Conservation (phyloP, 1,139 yeast species). For the Geotrichum cucujoidarum region DNA sequence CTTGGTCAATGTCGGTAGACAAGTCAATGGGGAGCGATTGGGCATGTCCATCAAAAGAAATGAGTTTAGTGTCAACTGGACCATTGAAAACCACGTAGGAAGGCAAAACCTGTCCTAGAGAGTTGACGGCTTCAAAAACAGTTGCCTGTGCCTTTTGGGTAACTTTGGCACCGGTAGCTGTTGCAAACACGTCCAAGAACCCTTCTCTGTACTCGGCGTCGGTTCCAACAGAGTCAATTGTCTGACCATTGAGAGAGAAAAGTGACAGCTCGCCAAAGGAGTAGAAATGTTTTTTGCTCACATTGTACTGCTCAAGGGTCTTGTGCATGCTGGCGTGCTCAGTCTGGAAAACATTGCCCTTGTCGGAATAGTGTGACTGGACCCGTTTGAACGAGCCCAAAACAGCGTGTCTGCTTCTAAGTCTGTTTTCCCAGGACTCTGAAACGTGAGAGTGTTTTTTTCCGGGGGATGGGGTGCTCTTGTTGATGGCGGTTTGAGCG, state of each 20-base stretch:
- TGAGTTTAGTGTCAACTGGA: neutral
- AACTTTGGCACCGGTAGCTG: neutral
- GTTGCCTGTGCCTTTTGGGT: slow-evolving; percentile 7
- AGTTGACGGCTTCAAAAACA: slow-evolving; percentile 11
- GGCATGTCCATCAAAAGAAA: too few species aligned
- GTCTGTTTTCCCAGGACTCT: slow-evolving; percentile 16
- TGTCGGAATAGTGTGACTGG: slow-evolving; percentile 5
- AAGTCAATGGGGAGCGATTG: neutral
- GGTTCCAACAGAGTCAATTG: slow-evolving; percentile 6
- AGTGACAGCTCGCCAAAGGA: slow-evolving; percentile 13
- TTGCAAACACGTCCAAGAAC: slow-evolving; percentile 8
- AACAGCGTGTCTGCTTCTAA: slow-evolving; percentile 9
- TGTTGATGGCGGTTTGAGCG: slow-evolving; percentile 13
- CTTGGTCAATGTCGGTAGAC: slow-evolving; percentile 5
- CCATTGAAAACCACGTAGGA: slow-evolving; percentile 7
- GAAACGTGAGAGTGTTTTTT: slow-evolving; percentile 10
- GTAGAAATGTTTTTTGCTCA: slow-evolving; percentile 3
- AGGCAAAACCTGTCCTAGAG: neutral
- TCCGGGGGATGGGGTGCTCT: too few species aligned
- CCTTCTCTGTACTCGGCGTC: slow-evolving; percentile 11
- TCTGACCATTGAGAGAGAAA: neutral
- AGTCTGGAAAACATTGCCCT: neutral
- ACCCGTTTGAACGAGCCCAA: slow-evolving; percentile 9
- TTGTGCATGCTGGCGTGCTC: slow-evolving; percentile 2
- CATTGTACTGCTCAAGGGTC: neutral